Evolutionary conservation across 192 early-diverging fungal species (phyloP), one percentile per base, ranked within the genome.

Genomic region (Geranomyces michiganensis): DNA sequence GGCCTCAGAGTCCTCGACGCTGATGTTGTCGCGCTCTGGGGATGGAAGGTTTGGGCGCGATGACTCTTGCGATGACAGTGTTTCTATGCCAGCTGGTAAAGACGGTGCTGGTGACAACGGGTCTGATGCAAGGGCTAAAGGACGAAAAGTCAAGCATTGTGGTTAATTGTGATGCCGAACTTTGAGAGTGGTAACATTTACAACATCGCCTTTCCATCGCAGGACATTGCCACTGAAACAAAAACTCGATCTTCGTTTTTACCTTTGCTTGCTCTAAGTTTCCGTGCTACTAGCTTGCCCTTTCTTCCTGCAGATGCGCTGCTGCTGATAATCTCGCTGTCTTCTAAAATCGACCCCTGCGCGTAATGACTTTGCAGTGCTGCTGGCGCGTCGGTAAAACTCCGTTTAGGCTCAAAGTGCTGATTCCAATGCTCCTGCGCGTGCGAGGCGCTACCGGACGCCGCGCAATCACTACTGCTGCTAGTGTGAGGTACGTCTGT

Each of bases 31-130:
- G 36, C 36, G 36, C 36, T 41, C 36, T 41, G 36, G 36, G 3
- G 36, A 41, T 19, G 55, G 26, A 29, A 24, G 55, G 9, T 9
- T 9, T 56, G 55, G 55, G 13, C 55, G 55, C 30, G 55, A 56
- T 12, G 30, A 41, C 36, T 41, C 36, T 14, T 27, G 24, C 10
- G 61, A 36, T 29, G 61, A 7, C 24, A 22, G 24, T 10, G 30
- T 10, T 36, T 62, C 61, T 21, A 36, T 21, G n/a, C 10, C 26
- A 45, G 65, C 53, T 2, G 67, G 67, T 12, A 48, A 53, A 19
- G 66, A 68, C 7, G 66, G 66, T 24, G 68, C 68, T 58, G 68
- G 68, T 46, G 68, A 70, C n/a, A 45, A 45, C 12, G 68, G 68
- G 41, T 62, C 68, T 61, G 26, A n/a, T n/a, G n/a, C n/a, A n/a